Evolutionary conservation across 306 rosid genomes (phyloP).

Genomic region (Cyclanthera cordifolia): DNA sequence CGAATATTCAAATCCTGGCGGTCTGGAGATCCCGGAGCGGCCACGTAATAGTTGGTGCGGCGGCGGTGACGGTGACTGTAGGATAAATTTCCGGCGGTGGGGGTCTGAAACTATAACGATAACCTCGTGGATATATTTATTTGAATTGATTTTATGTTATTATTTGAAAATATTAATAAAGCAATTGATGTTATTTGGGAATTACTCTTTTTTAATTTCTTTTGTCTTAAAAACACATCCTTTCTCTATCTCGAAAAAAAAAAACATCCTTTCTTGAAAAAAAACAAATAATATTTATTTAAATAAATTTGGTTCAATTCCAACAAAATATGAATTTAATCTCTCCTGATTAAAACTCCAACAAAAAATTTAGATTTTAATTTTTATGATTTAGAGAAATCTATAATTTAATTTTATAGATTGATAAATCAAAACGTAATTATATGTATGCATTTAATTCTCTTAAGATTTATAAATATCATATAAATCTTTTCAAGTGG

Average conservation of each 20-base stretch:
- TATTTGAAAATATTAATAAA: constrained; percentile 3
- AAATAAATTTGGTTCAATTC: too few relatives aligned
- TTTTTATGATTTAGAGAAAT: too few relatives aligned
- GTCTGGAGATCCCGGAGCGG: constrained; percentile 15
- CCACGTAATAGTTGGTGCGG: not conserved
- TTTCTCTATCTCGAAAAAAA: too few relatives aligned
- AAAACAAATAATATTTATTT: too few relatives aligned
- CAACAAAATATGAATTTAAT: too few relatives aligned
- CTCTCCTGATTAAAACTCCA: too few relatives aligned
- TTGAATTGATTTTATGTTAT: constrained; percentile 9
- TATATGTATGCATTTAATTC: too few relatives aligned
- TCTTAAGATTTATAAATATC: too few relatives aligned
- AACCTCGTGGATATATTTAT: constrained; percentile 16
- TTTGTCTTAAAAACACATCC: not conserved
- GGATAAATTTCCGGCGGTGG: not conserved
- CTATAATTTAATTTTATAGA: too few relatives aligned
- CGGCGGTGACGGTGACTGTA: not conserved
- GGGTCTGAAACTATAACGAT: not conserved
- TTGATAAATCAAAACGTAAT: too few relatives aligned
- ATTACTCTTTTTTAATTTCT: not conserved
- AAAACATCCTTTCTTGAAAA: not conserved
- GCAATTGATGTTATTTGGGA: constrained; percentile 12
- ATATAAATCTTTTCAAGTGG: too few relatives aligned
- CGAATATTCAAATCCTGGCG: constrained; percentile 19
- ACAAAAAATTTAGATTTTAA: too few relatives aligned